Conservation (phyloP, 1,284 basidiomycete genomes). For the Trametes pubescens region DNA sequence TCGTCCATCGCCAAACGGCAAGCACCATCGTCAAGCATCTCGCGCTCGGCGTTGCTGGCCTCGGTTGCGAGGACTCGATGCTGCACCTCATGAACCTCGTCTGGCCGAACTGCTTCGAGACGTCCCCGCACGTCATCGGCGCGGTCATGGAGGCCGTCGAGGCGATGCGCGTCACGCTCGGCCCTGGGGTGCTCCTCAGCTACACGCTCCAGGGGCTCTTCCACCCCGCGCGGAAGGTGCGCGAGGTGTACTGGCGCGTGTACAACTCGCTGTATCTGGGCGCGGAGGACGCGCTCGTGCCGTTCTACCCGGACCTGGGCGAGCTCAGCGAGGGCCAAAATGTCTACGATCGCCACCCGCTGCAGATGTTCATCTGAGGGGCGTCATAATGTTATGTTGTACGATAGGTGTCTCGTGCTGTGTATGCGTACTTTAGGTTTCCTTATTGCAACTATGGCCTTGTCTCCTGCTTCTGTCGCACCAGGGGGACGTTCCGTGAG, state of each 20-base stretch:
- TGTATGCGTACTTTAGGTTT: slow-evolving; percentile 18
- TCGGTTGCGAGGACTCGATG: slow-evolving; percentile 98
- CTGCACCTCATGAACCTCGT: slow-evolving; percentile 98
- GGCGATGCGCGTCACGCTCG: slow-evolving; percentile 95
- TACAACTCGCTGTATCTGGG: slow-evolving; percentile 94
- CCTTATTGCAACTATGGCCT: background rate
- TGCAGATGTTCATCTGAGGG: slow-evolving; percentile 81
- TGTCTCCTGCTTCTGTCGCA: background rate
- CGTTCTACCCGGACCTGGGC: slow-evolving; percentile 92
- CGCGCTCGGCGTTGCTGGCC: slow-evolving; percentile 94
- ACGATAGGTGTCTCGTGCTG: slow-evolving; percentile 23
- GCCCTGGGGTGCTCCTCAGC: slow-evolving; percentile 91
- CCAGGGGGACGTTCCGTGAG: background rate
- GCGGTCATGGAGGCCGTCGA: slow-evolving; percentile 97
- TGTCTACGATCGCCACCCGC: slow-evolving; percentile 84
- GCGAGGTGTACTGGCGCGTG: slow-evolving; percentile 95
- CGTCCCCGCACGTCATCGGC: slow-evolving; percentile 97
- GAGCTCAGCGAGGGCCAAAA: slow-evolving; percentile 91
- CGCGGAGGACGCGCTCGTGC: slow-evolving; percentile 89
- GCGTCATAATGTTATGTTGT: slow-evolving; percentile 24
- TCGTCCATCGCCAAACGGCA: slow-evolving; percentile 98
- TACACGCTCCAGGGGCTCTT: slow-evolving; percentile 94
- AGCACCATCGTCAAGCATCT: slow-evolving; percentile 99
- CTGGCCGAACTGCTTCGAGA: slow-evolving; percentile 99
- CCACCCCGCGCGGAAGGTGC: slow-evolving; percentile 95